Conservation (phyloP, 78 protist genomes). For the Dictyostelium citrinum region DNA sequence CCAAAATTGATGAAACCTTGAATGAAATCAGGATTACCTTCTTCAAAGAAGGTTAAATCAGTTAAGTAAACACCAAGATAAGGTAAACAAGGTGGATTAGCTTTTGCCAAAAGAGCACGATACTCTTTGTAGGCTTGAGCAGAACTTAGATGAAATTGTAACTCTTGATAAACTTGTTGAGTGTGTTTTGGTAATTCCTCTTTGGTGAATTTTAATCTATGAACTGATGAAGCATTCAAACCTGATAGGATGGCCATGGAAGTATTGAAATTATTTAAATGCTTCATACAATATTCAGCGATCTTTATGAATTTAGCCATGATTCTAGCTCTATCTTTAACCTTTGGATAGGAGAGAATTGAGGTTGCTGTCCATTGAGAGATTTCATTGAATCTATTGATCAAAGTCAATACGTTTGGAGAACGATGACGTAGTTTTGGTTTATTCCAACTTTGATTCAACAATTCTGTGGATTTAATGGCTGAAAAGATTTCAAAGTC, state of each 20-base stretch:
- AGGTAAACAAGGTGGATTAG: conserved; percentile 72
- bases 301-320: conserved; percentile 71
- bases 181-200: conserved; percentile 74
- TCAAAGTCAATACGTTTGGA: conserved; percentile 67
- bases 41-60: conserved; percentile 79
- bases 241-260: conserved; percentile 78
- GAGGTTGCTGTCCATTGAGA: conserved; percentile 82
- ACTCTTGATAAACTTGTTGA: conserved; percentile 20
- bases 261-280: conserved; percentile 63
- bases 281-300: conserved; percentile 48
- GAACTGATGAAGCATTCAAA: conserved; percentile 58
- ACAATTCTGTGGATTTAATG: conserved; percentile 78
- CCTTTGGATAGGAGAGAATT: conserved; percentile 30
- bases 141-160: conserved; percentile 20
- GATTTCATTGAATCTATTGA: conserved; percentile 71
- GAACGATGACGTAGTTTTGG: conserved; percentile 80
- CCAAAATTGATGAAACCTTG: conserved; percentile 64
- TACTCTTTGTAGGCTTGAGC: conserved; percentile 24
- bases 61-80: conserved; percentile 76
- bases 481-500: conserved; percentile 81
- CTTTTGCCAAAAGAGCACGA: conserved; percentile 53
- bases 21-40: conserved; percentile 78
- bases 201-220: conserved; percentile 54
- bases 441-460: conserved; percentile 88
- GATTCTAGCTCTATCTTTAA: conserved; percentile 68